phyloP scores from a whole-genome alignment of 2,329 filamentous ascomycete species.

The Fusarium marasasianum region DNA sequence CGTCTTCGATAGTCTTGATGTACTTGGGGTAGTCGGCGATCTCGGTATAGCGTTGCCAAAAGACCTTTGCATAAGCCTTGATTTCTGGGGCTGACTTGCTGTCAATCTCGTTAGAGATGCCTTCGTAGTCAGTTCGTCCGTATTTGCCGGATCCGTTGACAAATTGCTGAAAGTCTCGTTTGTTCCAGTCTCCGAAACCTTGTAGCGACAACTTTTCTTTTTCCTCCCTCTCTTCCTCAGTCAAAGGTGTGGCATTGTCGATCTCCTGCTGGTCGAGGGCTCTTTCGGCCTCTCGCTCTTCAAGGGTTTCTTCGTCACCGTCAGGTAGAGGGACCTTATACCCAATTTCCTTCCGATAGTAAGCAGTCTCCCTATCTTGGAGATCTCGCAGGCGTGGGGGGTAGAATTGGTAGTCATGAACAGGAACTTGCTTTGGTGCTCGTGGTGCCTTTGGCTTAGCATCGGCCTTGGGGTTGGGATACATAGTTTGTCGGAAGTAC shows the following conservation, averaged over 20 bases:
- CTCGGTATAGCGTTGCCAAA: constrained; percentile 95
- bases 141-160: constrained; percentile 95
- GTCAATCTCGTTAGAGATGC: constrained; percentile 89
- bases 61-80: constrained; percentile 90
- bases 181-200: constrained; percentile 95
- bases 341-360: constrained; percentile 93
- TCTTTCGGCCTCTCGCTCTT: constrained; percentile 86
- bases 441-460: constrained; percentile 95
- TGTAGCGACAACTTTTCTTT: constrained; percentile 84
- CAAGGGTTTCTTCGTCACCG: constrained; percentile 85
- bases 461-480: constrained; percentile 81
- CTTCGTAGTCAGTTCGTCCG: constrained; percentile 84
- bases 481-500: constrained; percentile 93
- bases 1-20: constrained; percentile 88
- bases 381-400: constrained; percentile 83
- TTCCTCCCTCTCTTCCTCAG: constrained; percentile 87
- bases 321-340: constrained; percentile 94
- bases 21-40: constrained; percentile 91
- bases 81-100: constrained; percentile 88
- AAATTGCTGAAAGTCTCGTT: constrained; percentile 97
- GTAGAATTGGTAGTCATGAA: constrained; percentile 99
- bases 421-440: constrained; percentile 88
- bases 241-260: constrained; percentile 87
- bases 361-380: constrained; percentile 96
- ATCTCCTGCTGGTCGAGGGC: constrained; percentile 91